Evolutionary conservation across 2,329 filamentous ascomycete genomes (phyloP).

Genomic region (Phyllosticta citrichinensis): DNA sequence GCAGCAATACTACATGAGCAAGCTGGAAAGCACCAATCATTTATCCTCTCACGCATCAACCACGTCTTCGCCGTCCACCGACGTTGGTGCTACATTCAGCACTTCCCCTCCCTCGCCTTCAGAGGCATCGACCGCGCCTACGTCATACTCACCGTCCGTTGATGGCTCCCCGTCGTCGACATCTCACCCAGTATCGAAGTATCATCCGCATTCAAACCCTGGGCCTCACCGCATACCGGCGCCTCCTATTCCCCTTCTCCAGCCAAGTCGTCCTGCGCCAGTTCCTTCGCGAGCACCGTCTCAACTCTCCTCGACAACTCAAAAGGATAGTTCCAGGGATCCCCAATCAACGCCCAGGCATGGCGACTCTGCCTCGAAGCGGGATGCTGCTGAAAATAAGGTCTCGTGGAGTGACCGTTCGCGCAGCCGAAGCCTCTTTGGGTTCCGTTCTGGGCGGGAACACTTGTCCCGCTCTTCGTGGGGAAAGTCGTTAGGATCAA

Average conservation of each 20-base stretch:
- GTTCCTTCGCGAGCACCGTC: neutral
- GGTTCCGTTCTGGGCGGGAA: neutral
- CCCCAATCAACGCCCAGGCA: neutral
- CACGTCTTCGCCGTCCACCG: neutral
- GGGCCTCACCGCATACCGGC: neutral
- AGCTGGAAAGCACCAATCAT: neutral
- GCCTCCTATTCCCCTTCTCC: neutral
- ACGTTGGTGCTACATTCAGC: neutral
- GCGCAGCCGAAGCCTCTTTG: neutral
- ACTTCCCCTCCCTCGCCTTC: neutral
- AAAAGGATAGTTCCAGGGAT: neutral
- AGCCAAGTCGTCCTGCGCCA: neutral
- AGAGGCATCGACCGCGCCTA: neutral
- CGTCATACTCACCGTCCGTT: neutral
- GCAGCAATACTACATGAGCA: neutral
- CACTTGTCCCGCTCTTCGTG: neutral
- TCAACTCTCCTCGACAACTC: neutral
- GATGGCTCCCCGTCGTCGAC: neutral
- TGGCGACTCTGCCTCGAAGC: too few relatives aligned
- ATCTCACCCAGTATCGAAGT: neutral
- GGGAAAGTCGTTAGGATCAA: neutral
- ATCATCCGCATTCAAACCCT: neutral
- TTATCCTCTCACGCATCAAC: neutral
- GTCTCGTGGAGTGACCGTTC: neutral
- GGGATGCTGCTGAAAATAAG: neutral